Percentiles rank a stretch among this genome's conserved stretches.
Conservation (phyloP, 2,329 filamentous ascomycete species). For the Periconia digitata region DNA sequence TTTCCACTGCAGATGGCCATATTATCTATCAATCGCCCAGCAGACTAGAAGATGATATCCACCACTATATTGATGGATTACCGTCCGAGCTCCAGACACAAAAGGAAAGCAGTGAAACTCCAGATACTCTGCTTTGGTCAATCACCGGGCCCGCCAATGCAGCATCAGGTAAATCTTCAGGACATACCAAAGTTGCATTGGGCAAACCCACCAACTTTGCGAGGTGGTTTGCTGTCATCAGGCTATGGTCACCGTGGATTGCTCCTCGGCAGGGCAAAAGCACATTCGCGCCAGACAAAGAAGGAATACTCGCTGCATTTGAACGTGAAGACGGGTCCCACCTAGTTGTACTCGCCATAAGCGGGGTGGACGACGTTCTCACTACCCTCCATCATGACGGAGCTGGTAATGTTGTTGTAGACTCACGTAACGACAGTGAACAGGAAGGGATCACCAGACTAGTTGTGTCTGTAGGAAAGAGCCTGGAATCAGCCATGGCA, state of each 20-base stretch:
- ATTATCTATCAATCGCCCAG: constrained; percentile 55
- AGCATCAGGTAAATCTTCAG: constrained; percentile 61
- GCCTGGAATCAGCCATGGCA: constrained; percentile 74
- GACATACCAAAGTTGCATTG: constrained; percentile 58
- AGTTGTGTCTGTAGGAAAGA: constrained; percentile 69
- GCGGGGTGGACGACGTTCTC: constrained; percentile 70
- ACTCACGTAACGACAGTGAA: constrained; percentile 70
- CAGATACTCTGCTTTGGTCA: constrained; percentile 71
- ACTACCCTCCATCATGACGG: constrained; percentile 68
- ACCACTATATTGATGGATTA: constrained; percentile 60
- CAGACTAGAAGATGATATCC: constrained; percentile 46
- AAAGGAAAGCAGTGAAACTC: constrained; percentile 64
- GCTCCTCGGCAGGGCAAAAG: constrained; percentile 80
- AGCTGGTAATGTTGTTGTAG: constrained; percentile 67
- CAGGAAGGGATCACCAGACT: constrained; percentile 60
- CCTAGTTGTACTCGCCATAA: constrained; percentile 76
- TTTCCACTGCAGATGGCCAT: constrained; percentile 64
- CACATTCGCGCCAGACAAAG: constrained; percentile 70
- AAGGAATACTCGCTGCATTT: constrained; percentile 78
- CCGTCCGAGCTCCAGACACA: constrained; percentile 58
- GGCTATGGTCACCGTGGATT: constrained; percentile 81
- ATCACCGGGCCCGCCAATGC: constrained; percentile 59
- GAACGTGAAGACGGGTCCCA: constrained; percentile 70
- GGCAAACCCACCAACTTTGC: constrained; percentile 65
- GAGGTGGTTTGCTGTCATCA: constrained; percentile 81